A percentile compares a stretch with the other conserved stretches of the same genome.
These are phyloP conservation scores for Nothomitra cinnamomea DNA, from an alignment of 2,329 filamentous ascomycete genomes.

Conservation along the genomic window DNA sequence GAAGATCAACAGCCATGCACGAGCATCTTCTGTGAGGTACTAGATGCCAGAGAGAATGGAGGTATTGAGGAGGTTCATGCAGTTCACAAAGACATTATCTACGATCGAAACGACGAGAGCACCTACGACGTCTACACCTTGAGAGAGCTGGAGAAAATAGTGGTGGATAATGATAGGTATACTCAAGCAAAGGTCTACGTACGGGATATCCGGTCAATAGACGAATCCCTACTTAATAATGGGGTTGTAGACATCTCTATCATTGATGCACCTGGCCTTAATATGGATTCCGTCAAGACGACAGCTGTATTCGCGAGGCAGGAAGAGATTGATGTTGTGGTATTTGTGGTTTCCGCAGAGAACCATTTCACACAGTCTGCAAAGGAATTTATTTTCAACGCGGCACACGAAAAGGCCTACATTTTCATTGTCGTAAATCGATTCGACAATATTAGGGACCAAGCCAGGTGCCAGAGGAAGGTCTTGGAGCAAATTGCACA, in stretches of 20 bases:
- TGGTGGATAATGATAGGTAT: constrained; percentile 74
- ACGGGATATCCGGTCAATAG: constrained; percentile 71
- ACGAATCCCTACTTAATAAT: constrained; percentile 90
- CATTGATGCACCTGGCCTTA: constrained; percentile 90
- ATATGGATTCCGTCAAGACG: constrained; percentile 91
- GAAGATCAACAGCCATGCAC: constrained; percentile 98
- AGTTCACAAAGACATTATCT: constrained; percentile 62
- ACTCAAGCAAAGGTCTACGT: constrained; percentile 96
- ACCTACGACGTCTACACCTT: constrained; percentile 81
- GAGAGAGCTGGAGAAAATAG: constrained; percentile 68
- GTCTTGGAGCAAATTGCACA: constrained; percentile 77
- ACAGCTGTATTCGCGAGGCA: constrained; percentile 94
- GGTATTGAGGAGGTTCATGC: constrained; percentile 92
- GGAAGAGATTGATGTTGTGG: constrained; percentile 96
- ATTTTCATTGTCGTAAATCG: constrained; percentile 99
- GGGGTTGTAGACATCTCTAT: constrained; percentile 95
- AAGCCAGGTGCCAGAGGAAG: constrained; percentile 78
- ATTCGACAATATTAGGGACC: constrained; percentile 85
- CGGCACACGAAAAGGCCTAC: constrained; percentile 91
- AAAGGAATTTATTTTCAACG: constrained; percentile 94
- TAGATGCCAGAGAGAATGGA: constrained; percentile 81
- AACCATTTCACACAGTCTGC: constrained; percentile 97
- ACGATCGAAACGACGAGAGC: constrained; percentile 80
- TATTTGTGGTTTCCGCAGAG: constrained; percentile 92
- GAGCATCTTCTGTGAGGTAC: constrained; percentile 92